Evolutionary conservation across 2,329 filamentous ascomycete species (phyloP).

Genomic region (Helicocarpus griseus): DNA sequence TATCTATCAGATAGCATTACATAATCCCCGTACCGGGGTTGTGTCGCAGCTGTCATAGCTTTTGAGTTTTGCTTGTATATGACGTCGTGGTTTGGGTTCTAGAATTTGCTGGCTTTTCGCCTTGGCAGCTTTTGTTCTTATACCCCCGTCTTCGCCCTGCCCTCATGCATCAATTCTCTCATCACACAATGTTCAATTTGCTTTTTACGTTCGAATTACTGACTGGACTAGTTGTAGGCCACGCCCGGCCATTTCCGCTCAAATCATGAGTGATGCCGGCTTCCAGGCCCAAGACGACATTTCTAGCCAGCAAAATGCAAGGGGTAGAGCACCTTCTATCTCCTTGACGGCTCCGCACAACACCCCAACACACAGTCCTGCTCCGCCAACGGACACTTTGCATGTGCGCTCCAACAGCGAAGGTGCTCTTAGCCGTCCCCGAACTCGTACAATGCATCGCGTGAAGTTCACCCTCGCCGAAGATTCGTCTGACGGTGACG

Average conservation of each 20-base stretch:
- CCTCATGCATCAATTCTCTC: too few species aligned
- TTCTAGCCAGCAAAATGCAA: background rate
- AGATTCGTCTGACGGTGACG: slow-evolving; percentile 2
- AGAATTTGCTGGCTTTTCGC: too few species aligned
- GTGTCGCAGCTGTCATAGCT: too few species aligned
- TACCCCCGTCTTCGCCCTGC: too few species aligned
- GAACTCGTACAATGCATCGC: background rate
- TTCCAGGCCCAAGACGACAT: background rate
- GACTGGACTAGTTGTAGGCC: background rate
- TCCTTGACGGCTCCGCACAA: background rate
- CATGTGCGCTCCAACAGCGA: slow-evolving; percentile 22
- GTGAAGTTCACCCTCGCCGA: slow-evolving; percentile 7
- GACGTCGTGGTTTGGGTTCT: too few species aligned
- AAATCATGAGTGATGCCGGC: background rate
- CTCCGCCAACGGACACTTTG: background rate
- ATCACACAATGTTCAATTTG: too few species aligned
- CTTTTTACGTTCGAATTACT: background rate
- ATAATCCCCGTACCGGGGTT: too few species aligned
- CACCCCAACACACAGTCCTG: background rate
- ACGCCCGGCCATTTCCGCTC: background rate
- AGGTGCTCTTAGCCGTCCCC: background rate
- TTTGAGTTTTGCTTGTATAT: too few species aligned
- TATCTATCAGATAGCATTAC: too few species aligned
- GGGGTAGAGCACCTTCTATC: background rate
- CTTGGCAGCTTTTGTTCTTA: too few species aligned